These are phyloP conservation scores for Beauveria bassiana DNA, from an alignment of 2,329 filamentous ascomycete species.

Conservation along the genomic window DNA sequence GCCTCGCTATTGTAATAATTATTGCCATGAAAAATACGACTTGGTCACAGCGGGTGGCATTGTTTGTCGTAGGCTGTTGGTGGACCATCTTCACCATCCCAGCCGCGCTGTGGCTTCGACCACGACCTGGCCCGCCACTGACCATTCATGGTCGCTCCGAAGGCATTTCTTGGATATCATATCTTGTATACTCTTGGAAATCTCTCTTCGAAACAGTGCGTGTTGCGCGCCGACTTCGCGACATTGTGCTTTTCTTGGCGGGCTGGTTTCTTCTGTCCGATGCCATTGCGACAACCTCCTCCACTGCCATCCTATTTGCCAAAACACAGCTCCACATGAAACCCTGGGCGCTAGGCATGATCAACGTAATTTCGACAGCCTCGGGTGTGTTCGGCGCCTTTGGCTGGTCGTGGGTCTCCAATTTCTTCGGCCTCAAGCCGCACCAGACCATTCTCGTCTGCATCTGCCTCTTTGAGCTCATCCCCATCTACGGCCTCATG, in stretches of 20 bases:
- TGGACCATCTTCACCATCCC: conserved; percentile 91
- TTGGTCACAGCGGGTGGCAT: conserved; percentile 76
- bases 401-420: conserved; percentile 75
- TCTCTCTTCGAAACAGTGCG: conserved; percentile 74
- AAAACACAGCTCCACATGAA: conserved; percentile 91
- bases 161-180: conserved; percentile 49
- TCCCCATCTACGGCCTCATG: conserved; percentile 83
- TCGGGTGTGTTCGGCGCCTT: conserved; percentile 83
- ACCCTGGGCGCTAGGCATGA: conserved; percentile 78
- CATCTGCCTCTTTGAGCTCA: conserved; percentile 82
- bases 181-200: conserved; percentile 78
- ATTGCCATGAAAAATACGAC: conserved; percentile 66
- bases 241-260: conserved; percentile 70
- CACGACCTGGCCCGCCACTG: conserved; percentile 80
- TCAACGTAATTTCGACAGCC: conserved; percentile 85
- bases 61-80: conserved; percentile 84
- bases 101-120: conserved; percentile 76
- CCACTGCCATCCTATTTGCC: conserved; percentile 90
- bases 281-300: conserved; percentile 87
- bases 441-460: conserved; percentile 89
- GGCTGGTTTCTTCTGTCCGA: conserved; percentile 96
- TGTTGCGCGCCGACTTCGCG: conserved; percentile 63
- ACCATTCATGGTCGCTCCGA: conserved; percentile 34
- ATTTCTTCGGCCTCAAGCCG: conserved; percentile 60
- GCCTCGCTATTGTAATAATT: conserved; percentile 70